A percentile compares a stretch with the other conserved stretches of the same genome.
phyloP scores from a whole-genome alignment of 2,329 filamentous ascomycete species.

The Arthrobotrys iridis region DNA sequence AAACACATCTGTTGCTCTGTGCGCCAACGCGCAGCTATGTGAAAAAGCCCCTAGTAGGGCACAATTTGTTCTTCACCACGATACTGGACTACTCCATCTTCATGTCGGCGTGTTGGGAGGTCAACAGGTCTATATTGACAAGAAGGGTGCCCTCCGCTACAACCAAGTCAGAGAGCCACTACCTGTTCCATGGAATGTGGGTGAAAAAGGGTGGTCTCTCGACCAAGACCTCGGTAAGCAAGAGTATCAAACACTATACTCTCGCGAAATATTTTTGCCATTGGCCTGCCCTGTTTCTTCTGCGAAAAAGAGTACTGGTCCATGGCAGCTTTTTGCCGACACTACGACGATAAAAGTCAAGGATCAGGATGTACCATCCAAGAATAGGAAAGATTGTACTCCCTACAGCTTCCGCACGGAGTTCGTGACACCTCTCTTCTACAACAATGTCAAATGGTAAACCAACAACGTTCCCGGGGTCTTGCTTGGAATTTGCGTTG shows the following conservation, averaged over 20 bases:
- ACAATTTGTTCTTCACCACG: conserved; percentile 7
- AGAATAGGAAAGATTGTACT: conserved; percentile 9
- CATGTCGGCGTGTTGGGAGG: conserved; percentile 13
- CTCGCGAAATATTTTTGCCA: background rate
- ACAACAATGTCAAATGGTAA: conserved; percentile 37
- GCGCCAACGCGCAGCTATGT: background rate
- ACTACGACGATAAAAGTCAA: conserved; percentile 16
- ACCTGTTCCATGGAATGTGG: background rate
- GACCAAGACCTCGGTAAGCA: background rate
- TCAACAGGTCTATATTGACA: conserved; percentile 27
- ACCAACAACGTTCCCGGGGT: too few relatives aligned
- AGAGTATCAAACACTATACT: background rate
- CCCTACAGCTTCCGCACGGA: conserved; percentile 7
- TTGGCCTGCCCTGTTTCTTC: conserved; percentile 8
- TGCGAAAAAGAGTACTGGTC: conserved; percentile 8
- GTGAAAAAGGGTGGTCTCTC: background rate
- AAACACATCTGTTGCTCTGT: background rate
- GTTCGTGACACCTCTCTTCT: conserved; percentile 40
- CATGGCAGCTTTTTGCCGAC: conserved; percentile 29
- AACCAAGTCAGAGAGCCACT: conserved; percentile 18
- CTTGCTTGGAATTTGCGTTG: too few relatives aligned
- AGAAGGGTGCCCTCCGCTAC: conserved; percentile 15
- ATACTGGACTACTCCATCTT: background rate
- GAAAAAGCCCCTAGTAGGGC: background rate
- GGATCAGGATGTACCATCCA: conserved; percentile 11